phyloP scores from a whole-genome alignment of 1,284 basidiomycete genomes.

The Fomitopsis betulina region DNA sequence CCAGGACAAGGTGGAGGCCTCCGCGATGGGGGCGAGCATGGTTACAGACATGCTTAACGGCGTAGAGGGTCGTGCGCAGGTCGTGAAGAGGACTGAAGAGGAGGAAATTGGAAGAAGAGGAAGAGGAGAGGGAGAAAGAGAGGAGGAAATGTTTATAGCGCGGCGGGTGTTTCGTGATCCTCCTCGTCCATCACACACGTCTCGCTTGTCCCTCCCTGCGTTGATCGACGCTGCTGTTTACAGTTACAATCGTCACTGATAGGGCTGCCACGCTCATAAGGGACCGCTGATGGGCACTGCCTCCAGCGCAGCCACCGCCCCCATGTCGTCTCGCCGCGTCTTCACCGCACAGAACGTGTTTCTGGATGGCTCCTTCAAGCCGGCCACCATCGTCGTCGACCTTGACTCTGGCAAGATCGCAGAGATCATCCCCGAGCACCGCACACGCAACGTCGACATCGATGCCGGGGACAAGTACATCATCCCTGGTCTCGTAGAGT shows the following conservation, averaged over 20 bases:
- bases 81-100: background rate
- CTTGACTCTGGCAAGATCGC: constrained; percentile 62
- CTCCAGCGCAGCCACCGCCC: constrained; percentile 7
- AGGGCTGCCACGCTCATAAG: no score
- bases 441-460: constrained; percentile 31
- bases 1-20: background rate
- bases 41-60: background rate
- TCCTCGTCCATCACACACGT: background rate
- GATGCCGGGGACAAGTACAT: constrained; percentile 65
- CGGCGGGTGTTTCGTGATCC: background rate
- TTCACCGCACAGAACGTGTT: constrained; percentile 56
- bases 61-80: background rate
- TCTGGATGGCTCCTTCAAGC: constrained; percentile 39
- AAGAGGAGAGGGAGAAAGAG: background rate
- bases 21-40: background rate
- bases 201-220: background rate
- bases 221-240: no score
- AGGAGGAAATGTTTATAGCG: background rate
- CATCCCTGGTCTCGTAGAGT: constrained; percentile 87
- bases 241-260: no score
- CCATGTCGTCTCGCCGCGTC: constrained; percentile 19
- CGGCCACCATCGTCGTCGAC: constrained; percentile 73
- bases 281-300: background rate
- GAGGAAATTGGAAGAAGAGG: background rate
- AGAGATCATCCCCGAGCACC: constrained; percentile 36